Conservation (phyloP, 805 yeast genomes). For the Saccharomyces jurei region DNA sequence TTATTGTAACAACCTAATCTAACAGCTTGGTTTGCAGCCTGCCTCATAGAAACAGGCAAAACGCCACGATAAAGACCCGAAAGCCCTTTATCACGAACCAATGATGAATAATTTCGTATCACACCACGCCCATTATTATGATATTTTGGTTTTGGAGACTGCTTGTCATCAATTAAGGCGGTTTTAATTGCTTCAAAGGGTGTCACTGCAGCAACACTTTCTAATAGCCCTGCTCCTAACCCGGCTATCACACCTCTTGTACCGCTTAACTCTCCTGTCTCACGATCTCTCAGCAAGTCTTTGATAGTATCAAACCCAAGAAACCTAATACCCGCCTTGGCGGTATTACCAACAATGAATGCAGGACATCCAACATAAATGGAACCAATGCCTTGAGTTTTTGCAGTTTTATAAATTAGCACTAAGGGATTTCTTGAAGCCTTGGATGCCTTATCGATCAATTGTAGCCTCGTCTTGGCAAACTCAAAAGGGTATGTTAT, state of each 20-base stretch:
- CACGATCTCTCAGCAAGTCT: conserved; percentile 62
- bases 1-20: conserved; percentile 88
- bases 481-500: conserved; percentile 94
- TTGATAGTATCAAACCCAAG: conserved; percentile 88
- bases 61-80: conserved; percentile 83
- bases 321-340: conserved; percentile 91
- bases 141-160: conserved; percentile 66
- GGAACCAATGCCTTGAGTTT: conserved; percentile 68
- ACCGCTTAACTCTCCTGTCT: conserved; percentile 76
- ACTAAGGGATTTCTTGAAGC: conserved; percentile 78
- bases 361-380: conserved; percentile 95
- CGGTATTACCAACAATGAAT: conserved; percentile 90
- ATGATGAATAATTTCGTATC: conserved; percentile 34
- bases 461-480: conserved; percentile 88
- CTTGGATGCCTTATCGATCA: conserved; percentile 55
- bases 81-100: conserved; percentile 71
- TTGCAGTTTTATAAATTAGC: conserved; percentile 65
- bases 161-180: conserved; percentile 89
- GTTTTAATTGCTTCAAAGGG: conserved; percentile 97
- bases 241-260: conserved; percentile 93
- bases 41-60: conserved; percentile 88
- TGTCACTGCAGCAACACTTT: conserved; percentile 87
- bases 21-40: conserved; percentile 92
- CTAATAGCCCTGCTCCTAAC: conserved; percentile 92
- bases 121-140: conserved; percentile 54